A percentile compares a stretch with the other conserved stretches of the same genome.
Evolutionary conservation across 202 grass and related monocot species (phyloP).

Genomic region (Alloteropsis angusta): DNA sequence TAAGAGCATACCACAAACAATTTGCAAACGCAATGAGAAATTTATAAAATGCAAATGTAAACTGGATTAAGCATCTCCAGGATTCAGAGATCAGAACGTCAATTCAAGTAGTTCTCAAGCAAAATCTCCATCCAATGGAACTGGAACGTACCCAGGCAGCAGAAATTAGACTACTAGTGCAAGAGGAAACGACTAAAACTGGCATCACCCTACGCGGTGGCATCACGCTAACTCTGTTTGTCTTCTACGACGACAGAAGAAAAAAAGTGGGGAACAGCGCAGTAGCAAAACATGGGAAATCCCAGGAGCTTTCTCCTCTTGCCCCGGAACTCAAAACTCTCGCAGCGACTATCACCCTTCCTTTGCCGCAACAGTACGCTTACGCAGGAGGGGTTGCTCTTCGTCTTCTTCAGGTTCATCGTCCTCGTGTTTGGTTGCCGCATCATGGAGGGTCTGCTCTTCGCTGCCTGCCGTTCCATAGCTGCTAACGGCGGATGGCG

Average conservation of each 20-base stretch:
- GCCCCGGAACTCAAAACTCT: neutral
- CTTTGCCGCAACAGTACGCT: neutral
- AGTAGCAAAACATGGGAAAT: neutral
- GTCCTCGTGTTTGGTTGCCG: too few relatives aligned
- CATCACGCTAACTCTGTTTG: neutral
- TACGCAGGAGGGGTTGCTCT: neutral
- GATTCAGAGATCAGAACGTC: neutral
- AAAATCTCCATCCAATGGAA: neutral
- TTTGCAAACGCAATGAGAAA: neutral
- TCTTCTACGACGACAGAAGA: neutral
- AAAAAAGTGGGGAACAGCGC: neutral
- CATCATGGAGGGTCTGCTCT: too few relatives aligned
- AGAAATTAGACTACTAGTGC: neutral
- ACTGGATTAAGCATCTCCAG: constrained; percentile 4
- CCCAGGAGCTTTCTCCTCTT: constrained; percentile 1
- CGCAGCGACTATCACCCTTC: neutral
- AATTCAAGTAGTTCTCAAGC: neutral
- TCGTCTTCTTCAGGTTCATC: neutral
- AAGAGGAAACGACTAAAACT: neutral
- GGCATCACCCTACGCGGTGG: neutral
- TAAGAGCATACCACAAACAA: neutral
- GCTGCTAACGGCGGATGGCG: too few relatives aligned
- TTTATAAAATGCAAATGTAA: neutral
- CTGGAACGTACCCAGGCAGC: constrained; percentile 2
- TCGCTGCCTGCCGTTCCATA: too few relatives aligned